Evolutionary conservation across 176 grass and related monocot species (phyloP).

Genomic region (Carex cristatella): DNA sequence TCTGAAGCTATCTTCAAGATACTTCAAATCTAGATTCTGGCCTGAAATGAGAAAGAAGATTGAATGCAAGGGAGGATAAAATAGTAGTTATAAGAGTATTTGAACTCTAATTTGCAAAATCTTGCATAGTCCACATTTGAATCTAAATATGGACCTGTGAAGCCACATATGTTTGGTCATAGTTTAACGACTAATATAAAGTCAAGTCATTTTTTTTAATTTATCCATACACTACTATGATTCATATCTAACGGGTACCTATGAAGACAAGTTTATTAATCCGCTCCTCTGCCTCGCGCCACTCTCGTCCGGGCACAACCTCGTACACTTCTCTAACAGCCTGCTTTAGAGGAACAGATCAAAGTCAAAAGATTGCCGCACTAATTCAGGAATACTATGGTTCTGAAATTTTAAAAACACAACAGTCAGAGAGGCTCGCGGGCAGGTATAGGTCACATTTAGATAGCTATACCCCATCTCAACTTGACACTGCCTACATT

Average conservation of each 20-base stretch:
- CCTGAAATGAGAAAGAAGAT: constrained; percentile 41
- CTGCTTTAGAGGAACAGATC: constrained; percentile 34
- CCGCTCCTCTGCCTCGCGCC: constrained; percentile 48
- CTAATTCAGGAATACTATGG: neutral
- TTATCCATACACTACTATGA: neutral
- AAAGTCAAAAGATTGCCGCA: neutral
- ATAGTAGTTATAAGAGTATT: neutral
- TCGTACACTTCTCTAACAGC: constrained; percentile 97
- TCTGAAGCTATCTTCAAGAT: constrained; percentile 67
- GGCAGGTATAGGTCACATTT: too few species aligned
- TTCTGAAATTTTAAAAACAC: neutral
- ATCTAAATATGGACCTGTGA: neutral
- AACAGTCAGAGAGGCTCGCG: neutral
- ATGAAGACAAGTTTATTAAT: constrained; percentile 89
- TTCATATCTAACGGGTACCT: constrained; percentile 39
- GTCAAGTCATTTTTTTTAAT: neutral
- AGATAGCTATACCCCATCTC: neutral
- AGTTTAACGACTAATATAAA: neutral
- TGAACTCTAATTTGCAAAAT: neutral
- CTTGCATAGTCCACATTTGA: neutral
- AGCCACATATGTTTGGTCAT: neutral
- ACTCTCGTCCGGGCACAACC: constrained; percentile 64
- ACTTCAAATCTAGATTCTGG: constrained; percentile 56
- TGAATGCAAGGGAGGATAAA: neutral
- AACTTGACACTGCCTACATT: neutral